A percentile compares a stretch with the other conserved stretches of the same genome.
phyloP scores from a whole-genome alignment of 2,329 filamentous ascomycete genomes.

The Dactylellina cionopaga region DNA sequence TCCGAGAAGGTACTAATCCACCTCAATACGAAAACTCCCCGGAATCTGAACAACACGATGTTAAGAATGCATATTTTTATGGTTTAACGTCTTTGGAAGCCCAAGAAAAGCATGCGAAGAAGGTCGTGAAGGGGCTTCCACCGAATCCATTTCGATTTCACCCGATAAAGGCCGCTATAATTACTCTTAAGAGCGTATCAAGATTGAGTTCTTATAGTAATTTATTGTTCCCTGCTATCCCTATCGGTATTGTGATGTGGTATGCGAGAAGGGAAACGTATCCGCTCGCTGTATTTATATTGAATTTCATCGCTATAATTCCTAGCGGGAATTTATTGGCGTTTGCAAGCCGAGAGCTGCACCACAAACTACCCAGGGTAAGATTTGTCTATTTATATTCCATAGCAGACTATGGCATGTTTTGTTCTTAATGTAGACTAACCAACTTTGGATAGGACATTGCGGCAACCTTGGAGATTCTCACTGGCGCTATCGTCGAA shows the following conservation, averaged over 20 bases:
- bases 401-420: no score
- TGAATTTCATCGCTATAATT: slow-evolving; percentile 48
- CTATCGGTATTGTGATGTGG: slow-evolving; percentile 30
- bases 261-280: slow-evolving; percentile 20
- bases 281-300: slow-evolving; percentile 30
- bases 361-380: slow-evolving; percentile 39
- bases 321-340: slow-evolving; percentile 39
- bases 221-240: slow-evolving; percentile 30
- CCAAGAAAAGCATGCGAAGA: slow-evolving; percentile 16
- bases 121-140: slow-evolving; percentile 13
- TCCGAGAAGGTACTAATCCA: neutral
- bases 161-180: slow-evolving; percentile 26
- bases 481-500: slow-evolving; percentile 79
- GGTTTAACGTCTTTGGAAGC: slow-evolving; percentile 7
- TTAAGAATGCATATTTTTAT: neutral
- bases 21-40: neutral
- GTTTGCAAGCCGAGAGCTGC: slow-evolving; percentile 34
- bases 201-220: slow-evolving; percentile 33
- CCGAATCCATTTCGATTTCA: slow-evolving; percentile 21
- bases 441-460: no score
- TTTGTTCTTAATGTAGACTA: no score
- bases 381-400: no score
- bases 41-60: neutral
- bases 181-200: slow-evolving; percentile 29
- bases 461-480: slow-evolving; percentile 71